A percentile compares a stretch with the other conserved stretches of the same genome.
These are phyloP conservation scores for Intubia oerlemansii DNA, from an alignment of 2,329 filamentous ascomycete genomes.

Conservation along the genomic window DNA sequence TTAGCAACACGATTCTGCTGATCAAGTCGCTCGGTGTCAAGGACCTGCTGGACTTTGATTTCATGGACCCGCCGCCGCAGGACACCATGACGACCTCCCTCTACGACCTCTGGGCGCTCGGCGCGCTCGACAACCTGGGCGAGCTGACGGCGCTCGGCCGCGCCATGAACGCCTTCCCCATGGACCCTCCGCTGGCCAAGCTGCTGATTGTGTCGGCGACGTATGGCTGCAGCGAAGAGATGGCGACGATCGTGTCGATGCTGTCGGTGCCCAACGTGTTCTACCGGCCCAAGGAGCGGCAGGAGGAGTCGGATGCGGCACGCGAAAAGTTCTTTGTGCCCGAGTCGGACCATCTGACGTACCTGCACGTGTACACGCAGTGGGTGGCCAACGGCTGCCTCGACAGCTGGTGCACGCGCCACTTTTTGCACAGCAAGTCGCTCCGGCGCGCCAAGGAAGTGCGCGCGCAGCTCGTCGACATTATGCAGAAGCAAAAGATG, in stretches of 20 bases:
- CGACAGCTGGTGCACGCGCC: slow-evolving; percentile 79
- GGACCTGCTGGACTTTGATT: slow-evolving; percentile 89
- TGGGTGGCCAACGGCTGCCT: slow-evolving; percentile 83
- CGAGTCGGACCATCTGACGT: slow-evolving; percentile 88
- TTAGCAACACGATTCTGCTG: slow-evolving; percentile 83
- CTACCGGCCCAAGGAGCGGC: slow-evolving; percentile 87
- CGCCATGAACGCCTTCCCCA: slow-evolving; percentile 94
- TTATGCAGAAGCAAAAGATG: slow-evolving; percentile 91
- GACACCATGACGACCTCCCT: slow-evolving; percentile 94
- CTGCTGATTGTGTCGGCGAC: slow-evolving; percentile 78
- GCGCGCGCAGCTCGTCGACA: slow-evolving; percentile 77
- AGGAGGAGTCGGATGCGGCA: slow-evolving; percentile 88
- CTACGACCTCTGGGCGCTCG: slow-evolving; percentile 92
- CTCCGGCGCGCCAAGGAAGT: slow-evolving; percentile 84
- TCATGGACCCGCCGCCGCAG: slow-evolving; percentile 96
- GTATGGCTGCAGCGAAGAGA: slow-evolving; percentile 89
- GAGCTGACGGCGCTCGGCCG: slow-evolving; percentile 71
- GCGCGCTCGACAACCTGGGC: slow-evolving; percentile 81
- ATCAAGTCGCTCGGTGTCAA: slow-evolving; percentile 89
- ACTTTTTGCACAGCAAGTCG: slow-evolving; percentile 92
- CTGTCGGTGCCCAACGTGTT: slow-evolving; percentile 91
- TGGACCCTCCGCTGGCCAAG: slow-evolving; percentile 92
- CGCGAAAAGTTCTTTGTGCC: slow-evolving; percentile 97
- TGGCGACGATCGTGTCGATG: slow-evolving; percentile 97
- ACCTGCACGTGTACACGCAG: slow-evolving; percentile 86